Base-by-base conservation (phyloP, 768 basidiomycete genomes). In the Jaapia argillacea region DNA sequence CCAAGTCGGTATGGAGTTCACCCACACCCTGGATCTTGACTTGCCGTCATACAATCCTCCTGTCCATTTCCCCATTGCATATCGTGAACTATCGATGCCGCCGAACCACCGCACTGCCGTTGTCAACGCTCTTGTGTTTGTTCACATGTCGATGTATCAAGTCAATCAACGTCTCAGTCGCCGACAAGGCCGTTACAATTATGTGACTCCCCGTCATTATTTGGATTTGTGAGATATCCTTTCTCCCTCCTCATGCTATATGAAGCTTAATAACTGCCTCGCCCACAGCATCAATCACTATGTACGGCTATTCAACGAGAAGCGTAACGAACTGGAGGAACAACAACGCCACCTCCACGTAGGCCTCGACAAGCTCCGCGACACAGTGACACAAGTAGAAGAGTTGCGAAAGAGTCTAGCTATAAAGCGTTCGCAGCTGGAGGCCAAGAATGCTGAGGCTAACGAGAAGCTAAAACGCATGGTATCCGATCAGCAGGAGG, bases 261-360 rank as follows among this genome's bases (percentile, higher is more conserved):
- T 49, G 12, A 44, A 35, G 18, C 14, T 23, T 41, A 35, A 24
- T 54, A 13, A 33, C 31, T 10, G 10, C 31, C 10, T 33, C 10
- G n/a, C n/a, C 31, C 31, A 10, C 51, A 97, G 92, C 59, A 94
- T 99, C 66, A 88, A 93, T 51, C 96, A 99, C 53, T 99, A 96
- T 56, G 94, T 98, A 26, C 77, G 85, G 14, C 75, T 99, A 23
- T 91, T 91, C 59, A 88, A 81, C 40, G 94, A 98, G 63, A 99
- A 98, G 63, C 85, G 90, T 10, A 93, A 96, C 50, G 93, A 97
- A 56, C 71, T 99, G 14, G 96, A 98, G 61, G 96, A 99, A 58
- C 93, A 99, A 57, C 96, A 98, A 56, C 85, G 96, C 24, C 96
- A 99, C 66, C 74, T 99, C 43, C 96, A 99, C 54, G 91, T 98